Evolutionary conservation across 805 yeast species (phyloP), one percentile per base, ranked within the genome.

Genomic region (Wickerhamiella allomyrinae): DNA sequence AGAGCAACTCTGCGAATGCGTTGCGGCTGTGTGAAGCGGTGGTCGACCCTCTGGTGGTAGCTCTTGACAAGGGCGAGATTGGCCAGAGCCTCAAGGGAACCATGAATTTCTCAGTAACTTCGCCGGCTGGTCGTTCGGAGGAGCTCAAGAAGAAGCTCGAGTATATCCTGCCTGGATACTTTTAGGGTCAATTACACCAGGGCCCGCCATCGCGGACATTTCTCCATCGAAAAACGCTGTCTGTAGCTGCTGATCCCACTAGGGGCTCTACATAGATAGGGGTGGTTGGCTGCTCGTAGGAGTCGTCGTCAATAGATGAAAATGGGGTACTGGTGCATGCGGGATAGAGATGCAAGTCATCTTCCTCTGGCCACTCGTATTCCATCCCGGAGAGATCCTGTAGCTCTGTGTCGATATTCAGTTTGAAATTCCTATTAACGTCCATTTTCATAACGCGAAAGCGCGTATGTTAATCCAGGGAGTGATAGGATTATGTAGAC

Each of bases 1-100:
- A 74, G 57, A 91, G 94, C 46, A 91, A 91, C 65, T 70, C 82
- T 40, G 79, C 74, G 29, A 89, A 89, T 57, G 97, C 98, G 8
- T 79, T 81, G 59, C 67, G 65, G 44, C 66, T 91, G 40, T 86
- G 94, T 25, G 77, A 74, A 35, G 71, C 69, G 36, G 66, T 89
- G 46, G 74, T 91, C 39, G 74, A 72, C 38, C 71, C 70, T 27
- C 68, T 91, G 49, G 82, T 83, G 51, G 67, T 67, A 22, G 78
- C 74, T 46, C 52, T 62, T 21, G 66, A 80, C 48, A 63, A 62
- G 20, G 80, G 82, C 48, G 66, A 65, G 34, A 67, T 82, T 46
- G 95, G 94, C 40, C 70, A 74, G 48, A 78, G 76, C 46, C 70
- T 85, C 52, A 64, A 65, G 37, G 94, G 91, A 14, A 60, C 81